These are phyloP conservation scores for Cladosporium austrohemisphaericum DNA, from an alignment of 2,329 filamentous ascomycete genomes.

Conservation along the genomic window DNA sequence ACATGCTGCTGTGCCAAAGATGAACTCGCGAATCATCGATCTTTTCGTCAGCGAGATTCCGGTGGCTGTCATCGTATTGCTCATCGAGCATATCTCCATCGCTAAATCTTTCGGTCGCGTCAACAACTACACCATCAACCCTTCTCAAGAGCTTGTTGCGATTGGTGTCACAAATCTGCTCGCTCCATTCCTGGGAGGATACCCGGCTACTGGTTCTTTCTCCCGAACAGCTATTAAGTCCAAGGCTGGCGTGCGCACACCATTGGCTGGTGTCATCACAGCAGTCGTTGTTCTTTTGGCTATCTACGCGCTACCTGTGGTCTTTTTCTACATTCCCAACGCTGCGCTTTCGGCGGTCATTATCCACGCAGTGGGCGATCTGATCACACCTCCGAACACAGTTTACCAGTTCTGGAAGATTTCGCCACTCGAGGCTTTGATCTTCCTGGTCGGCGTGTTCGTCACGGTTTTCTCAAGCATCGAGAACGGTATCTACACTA, in stretches of 20 bases:
- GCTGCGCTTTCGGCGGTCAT: slow-evolving; percentile 82
- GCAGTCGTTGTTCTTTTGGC: slow-evolving; percentile 81
- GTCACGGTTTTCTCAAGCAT: slow-evolving; percentile 86
- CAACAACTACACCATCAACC: slow-evolving; percentile 94
- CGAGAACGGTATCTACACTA: slow-evolving; percentile 88
- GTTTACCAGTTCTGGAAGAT: slow-evolving; percentile 95
- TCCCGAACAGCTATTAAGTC: slow-evolving; percentile 95
- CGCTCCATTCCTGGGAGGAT: slow-evolving; percentile 86
- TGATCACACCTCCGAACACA: slow-evolving; percentile 86
- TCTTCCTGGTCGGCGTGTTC: slow-evolving; percentile 90
- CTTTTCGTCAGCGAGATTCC: slow-evolving; percentile 71
- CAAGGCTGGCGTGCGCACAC: slow-evolving; percentile 90
- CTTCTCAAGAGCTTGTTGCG: slow-evolving; percentile 91
- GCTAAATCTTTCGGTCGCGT: slow-evolving; percentile 94
- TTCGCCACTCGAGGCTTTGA: slow-evolving; percentile 81
- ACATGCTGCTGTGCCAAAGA: slow-evolving; percentile 66
- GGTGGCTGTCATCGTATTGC: slow-evolving; percentile 82
- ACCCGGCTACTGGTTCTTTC: slow-evolving; percentile 92
- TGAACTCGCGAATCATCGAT: slow-evolving; percentile 64
- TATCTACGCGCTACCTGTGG: slow-evolving; percentile 79
- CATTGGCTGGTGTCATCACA: slow-evolving; percentile 85
- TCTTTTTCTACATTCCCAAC: slow-evolving; percentile 92
- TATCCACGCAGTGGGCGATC: slow-evolving; percentile 89
- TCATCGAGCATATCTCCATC: slow-evolving; percentile 96
- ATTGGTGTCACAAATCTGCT: slow-evolving; percentile 89